Evolutionary conservation across 805 yeast genomes (phyloP).

Genomic region (Candida ipomoeae): DNA sequence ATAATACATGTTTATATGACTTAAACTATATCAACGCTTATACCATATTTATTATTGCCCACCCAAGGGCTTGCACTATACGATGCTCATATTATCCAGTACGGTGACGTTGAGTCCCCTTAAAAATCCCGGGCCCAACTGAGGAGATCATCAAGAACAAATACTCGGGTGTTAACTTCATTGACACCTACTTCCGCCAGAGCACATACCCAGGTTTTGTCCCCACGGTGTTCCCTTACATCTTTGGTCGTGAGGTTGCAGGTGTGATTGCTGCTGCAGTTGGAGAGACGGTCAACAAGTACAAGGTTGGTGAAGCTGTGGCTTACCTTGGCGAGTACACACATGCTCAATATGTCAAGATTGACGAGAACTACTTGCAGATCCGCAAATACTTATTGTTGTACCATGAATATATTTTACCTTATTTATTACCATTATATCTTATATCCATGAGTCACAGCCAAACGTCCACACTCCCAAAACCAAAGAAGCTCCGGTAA

Average conservation of each 20-base stretch:
- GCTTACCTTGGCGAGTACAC: constrained; percentile 49
- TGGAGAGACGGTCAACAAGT: constrained; percentile 54
- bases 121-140: constrained; percentile 39
- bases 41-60: too few relatives aligned
- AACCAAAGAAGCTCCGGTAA: constrained; percentile 62
- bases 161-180: constrained; percentile 77
- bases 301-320: constrained; percentile 66
- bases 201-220: constrained; percentile 58
- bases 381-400: too few relatives aligned
- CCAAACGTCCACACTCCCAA: constrained; percentile 71
- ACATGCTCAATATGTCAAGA: constrained; percentile 71
- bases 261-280: constrained; percentile 66
- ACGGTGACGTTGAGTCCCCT: constrained; percentile 58
- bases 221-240: constrained; percentile 46
- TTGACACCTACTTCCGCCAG: constrained; percentile 76
- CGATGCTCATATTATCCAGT: too few relatives aligned
- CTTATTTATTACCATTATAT: too few relatives aligned
- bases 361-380: constrained; percentile 27
- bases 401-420: too few relatives aligned
- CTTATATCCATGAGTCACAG: too few relatives aligned
- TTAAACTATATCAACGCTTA: too few relatives aligned
- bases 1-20: too few relatives aligned
- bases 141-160: constrained; percentile 70
- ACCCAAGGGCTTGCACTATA: too few relatives aligned
- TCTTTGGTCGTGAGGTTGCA: constrained; percentile 70